These are phyloP conservation scores for Fusarium sp. DNA, from an alignment of 2,329 filamentous ascomycete species.

Conservation along the genomic window DNA sequence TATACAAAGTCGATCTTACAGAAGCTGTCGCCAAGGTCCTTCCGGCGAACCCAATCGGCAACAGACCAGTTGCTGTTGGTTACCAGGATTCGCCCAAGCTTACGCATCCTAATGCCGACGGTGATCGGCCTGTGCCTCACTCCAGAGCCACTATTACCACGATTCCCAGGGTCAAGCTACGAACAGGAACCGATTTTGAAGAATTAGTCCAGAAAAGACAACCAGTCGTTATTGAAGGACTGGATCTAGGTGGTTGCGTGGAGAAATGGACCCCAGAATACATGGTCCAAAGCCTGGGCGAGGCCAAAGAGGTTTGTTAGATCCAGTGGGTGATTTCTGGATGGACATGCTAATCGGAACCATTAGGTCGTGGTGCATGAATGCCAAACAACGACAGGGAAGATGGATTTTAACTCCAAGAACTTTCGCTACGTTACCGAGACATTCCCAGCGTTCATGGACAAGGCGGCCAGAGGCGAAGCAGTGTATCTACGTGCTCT, in stretches of 20 bases:
- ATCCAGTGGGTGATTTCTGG: background rate
- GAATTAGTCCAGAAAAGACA: slow-evolving; percentile 66
- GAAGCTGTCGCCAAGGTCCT: slow-evolving; percentile 1
- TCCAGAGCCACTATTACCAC: slow-evolving; percentile 38
- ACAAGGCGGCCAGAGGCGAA: slow-evolving; percentile 66
- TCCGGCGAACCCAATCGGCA: background rate
- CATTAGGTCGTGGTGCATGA: slow-evolving; percentile 78
- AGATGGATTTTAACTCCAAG: slow-evolving; percentile 84
- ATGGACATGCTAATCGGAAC: slow-evolving; percentile 12
- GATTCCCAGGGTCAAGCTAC: slow-evolving; percentile 65
- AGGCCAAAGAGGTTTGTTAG: slow-evolving; percentile 65
- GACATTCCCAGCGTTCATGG: slow-evolving; percentile 73
- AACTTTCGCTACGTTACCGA: slow-evolving; percentile 83
- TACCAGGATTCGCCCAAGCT: slow-evolving; percentile 47
- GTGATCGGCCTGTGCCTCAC: background rate
- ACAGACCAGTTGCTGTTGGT: slow-evolving; percentile 15
- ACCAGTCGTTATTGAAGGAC: slow-evolving; percentile 69
- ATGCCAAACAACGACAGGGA: slow-evolving; percentile 61
- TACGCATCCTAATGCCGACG: slow-evolving; percentile 25
- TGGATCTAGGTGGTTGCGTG: slow-evolving; percentile 75
- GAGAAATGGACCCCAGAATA: slow-evolving; percentile 75
- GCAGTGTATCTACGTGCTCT: slow-evolving; percentile 82
- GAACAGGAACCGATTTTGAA: slow-evolving; percentile 67
- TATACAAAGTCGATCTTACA: slow-evolving; percentile 56
- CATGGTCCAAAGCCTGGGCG: slow-evolving; percentile 70